Evolutionary conservation across 2,329 filamentous ascomycete species (phyloP), one percentile per base, ranked within the genome.

Genomic region (Zarea fungicola): DNA sequence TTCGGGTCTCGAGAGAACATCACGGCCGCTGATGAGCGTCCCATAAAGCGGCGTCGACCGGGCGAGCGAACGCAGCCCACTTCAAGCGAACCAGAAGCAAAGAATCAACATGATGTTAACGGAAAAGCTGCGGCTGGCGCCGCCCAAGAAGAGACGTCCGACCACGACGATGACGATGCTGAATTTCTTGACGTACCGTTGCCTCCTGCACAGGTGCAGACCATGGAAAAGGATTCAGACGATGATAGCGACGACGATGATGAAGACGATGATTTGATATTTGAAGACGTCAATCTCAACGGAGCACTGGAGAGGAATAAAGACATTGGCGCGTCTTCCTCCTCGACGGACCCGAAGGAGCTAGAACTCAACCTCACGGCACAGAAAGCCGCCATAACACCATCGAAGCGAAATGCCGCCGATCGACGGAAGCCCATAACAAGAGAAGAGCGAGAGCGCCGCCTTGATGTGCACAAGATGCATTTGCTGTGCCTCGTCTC

Each of bases 401-500:
- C 62, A 42, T 34, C 54, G 36, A 67, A 65, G 42, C 62, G 60
- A 32, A 53, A 53, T 2, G 58, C 53, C n/a, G n/a, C n/a, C 0
- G 69, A 74, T 21, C 68, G 74, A 40, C 72, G 75, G 43, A 82
- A 75, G 57, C 72, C 75, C 2, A 66, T 81, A 4, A 78, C 65
- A 21, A 77, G 71, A 53, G 73, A 73, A 18, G 80, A 84, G 56
- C 77, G 71, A 53, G 66, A 68, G 36, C 69, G 64, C 13, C 81
- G 91, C 18, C 64, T 93, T 25, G 78, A 89, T 44, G 75, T 90
- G n/a, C 93, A 99, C 65, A 95, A 92, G 65, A 74, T 83, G 53
- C 91, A 99, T 67, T 56, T 97, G 1, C 70, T 96, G 13, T 95
- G 89, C 62, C 74, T 99, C 2, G 67, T 99, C 14, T 81, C 83